Percentiles rank a stretch among this genome's conserved stretches.
These are phyloP conservation scores for Dianthus caryophyllus DNA, from an alignment of 148 eudicot species.

Conservation along the genomic window DNA sequence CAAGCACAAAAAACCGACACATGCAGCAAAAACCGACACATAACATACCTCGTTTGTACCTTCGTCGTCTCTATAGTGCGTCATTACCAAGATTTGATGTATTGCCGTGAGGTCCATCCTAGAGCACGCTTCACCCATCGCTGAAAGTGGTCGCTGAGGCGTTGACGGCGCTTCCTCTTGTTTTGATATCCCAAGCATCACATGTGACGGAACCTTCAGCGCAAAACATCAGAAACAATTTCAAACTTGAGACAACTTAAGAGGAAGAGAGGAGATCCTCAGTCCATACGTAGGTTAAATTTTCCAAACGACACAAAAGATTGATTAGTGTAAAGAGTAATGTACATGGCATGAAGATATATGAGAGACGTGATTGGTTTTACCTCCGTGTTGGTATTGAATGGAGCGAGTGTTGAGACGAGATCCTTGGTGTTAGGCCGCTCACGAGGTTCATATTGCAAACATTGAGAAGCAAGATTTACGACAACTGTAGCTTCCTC, in stretches of 20 bases:
- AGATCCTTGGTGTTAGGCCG: conserved; percentile 54
- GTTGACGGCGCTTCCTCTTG: conserved; percentile 67
- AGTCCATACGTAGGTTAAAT: not conserved
- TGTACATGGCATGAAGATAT: not conserved
- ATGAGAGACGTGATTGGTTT: conserved; percentile 9
- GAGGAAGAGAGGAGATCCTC: too few relatives aligned
- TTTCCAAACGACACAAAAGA: not conserved
- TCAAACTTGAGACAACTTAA: not conserved
- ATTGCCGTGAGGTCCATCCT: conserved; percentile 88
- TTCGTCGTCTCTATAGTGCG: conserved; percentile 77
- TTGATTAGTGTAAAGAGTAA: not conserved
- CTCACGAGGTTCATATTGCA: conserved; percentile 69
- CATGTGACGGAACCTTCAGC: conserved; percentile 58
- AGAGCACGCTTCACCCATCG: conserved; percentile 93
- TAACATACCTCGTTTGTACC: conserved; percentile 92
- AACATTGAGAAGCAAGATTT: conserved; percentile 55
- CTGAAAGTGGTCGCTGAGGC: conserved; percentile 69
- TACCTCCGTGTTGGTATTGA: conserved; percentile 49
- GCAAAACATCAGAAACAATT: too few relatives aligned
- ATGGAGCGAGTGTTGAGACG: conserved; percentile 47
- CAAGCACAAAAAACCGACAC: not conserved
- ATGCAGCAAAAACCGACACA: not conserved
- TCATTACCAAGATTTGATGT: conserved; percentile 61
- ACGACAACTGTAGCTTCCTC: conserved; percentile 46
- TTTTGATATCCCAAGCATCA: conserved; percentile 70